Evolutionary conservation across 495 filamentous ascomycete genomes (phyloP), one percentile per base, ranked within the genome.

Genomic region (Penicillium cataractarum): DNA sequence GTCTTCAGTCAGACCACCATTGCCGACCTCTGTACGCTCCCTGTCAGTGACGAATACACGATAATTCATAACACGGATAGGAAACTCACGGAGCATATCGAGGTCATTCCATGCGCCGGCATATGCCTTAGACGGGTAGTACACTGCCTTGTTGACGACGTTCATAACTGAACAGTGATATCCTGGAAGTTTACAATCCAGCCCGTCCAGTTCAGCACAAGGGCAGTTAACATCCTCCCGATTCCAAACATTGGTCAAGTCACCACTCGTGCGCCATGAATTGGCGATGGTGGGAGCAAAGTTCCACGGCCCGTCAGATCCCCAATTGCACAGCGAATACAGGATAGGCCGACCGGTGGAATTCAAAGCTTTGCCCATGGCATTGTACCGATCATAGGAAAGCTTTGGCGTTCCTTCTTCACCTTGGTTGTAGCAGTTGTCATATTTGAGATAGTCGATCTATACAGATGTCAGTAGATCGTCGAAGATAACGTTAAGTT

Each of bases 351-450:
- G 75, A 40, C 80, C 80, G 1, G 82, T 83, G 7, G 75, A 77
- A 19, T 83, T 73, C 10, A 91, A 75, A 13, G 89, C 89, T 39
- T 87, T 78, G 0, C 78, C 70, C 89, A 92, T 92, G 8, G 74
- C 76, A 13, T 70, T 72, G 68, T 87, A 91, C 31, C 86, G 78
- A 32, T 79, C 66, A 51, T 75, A 81, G n/a, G 77, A 78, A 32
- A 84, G 61, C 74, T 62, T 27, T 75, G 63, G 74, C 27, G 78
- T 84, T 33, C 84, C 80, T 33, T 74, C 77, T 68, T 84, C 72
- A 12, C 81, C 80, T 64, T 80, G 70, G 55, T 84, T 83, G 71
- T 81, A 81, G 76, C 89, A 91, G 74, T 90, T 91, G 71, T 92
- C 89, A 63, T 91, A 90, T 68, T 92, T 90, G 24, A 88, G 71